Conservation (phyloP, 768 basidiomycete genomes). For the Coprinopsis cinerea region DNA sequence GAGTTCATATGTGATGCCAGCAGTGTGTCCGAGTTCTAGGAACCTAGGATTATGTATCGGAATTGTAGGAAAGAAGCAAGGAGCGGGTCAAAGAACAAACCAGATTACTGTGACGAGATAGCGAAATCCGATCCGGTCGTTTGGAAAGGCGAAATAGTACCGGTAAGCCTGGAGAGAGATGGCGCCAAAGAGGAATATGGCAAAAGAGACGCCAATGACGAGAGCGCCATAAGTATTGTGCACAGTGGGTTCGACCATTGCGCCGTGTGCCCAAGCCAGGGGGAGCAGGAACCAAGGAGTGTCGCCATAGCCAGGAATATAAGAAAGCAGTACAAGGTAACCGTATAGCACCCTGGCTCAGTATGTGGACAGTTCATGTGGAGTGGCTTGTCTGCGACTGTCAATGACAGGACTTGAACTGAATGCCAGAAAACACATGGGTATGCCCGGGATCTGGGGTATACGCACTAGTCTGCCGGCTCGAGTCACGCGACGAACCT, state of each 20-base stretch:
- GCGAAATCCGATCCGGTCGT: constrained; percentile 7
- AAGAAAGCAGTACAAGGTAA: too few relatives aligned
- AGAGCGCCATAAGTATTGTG: constrained; percentile 16
- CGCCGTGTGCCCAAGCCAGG: not conserved
- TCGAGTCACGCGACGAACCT: too few relatives aligned
- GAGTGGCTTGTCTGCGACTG: too few relatives aligned
- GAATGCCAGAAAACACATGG: too few relatives aligned
- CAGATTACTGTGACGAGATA: not conserved
- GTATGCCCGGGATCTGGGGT: too few relatives aligned
- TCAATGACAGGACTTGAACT: too few relatives aligned
- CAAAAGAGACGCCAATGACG: constrained; percentile 14
- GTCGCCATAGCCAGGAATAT: not conserved
- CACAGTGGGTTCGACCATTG: not conserved
- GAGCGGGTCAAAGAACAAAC: not conserved
- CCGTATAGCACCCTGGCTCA: too few relatives aligned
- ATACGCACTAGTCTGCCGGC: too few relatives aligned
- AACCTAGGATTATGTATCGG: constrained; percentile 3
- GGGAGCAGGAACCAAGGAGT: not conserved
- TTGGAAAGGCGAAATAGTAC: constrained; percentile 12
- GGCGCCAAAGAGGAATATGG: constrained; percentile 16
- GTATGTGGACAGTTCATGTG: too few relatives aligned
- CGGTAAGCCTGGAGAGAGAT: constrained; percentile 12
- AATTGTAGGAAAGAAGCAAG: not conserved
- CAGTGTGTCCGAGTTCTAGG: constrained; percentile 12
- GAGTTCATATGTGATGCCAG: constrained; percentile 11